Conservation (phyloP, 805 yeast species). For the Scheffersomyces ergatensis region DNA sequence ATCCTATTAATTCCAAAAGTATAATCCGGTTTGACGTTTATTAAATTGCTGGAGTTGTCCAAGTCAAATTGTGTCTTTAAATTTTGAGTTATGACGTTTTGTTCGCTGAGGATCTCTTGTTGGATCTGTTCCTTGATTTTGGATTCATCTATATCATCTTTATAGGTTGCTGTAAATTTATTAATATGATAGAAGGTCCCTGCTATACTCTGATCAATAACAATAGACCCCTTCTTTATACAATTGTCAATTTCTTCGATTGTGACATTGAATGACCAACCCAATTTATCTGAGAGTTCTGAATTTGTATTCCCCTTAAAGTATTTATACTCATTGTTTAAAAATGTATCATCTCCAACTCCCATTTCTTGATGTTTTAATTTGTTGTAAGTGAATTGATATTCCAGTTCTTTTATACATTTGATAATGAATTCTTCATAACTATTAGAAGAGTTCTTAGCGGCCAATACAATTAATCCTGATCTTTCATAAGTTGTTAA, state of each 20-base stretch:
- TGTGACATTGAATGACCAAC: constrained; percentile 67
- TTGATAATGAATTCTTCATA: constrained; percentile 24
- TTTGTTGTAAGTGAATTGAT: constrained; percentile 21
- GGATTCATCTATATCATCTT: constrained; percentile 10
- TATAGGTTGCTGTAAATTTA: constrained; percentile 12
- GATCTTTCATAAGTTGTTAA: constrained; percentile 31
- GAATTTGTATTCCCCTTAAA: constrained; percentile 35
- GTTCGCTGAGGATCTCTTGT: constrained; percentile 14
- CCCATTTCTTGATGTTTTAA: constrained; percentile 9
- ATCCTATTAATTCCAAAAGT: constrained; percentile 5
- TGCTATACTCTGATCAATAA: constrained; percentile 65
- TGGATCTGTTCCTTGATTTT: constrained; percentile 7
- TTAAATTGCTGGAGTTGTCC: constrained; percentile 8
- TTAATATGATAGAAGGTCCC: constrained; percentile 67
- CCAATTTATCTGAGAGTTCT: constrained; percentile 47
- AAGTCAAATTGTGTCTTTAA: constrained; percentile 9
- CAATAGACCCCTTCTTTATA: constrained; percentile 53
- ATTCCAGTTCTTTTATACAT: constrained; percentile 20
- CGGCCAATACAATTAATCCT: constrained; percentile 32
- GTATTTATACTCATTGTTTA: constrained; percentile 13
- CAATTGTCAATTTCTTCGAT: constrained; percentile 62
- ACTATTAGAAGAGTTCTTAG: constrained; percentile 20
- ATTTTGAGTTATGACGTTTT: constrained; percentile 12
- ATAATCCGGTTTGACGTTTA: constrained; percentile 11
- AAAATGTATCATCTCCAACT: constrained; percentile 13